Percentiles rank a stretch among this genome's conserved stretches.
Conservation (phyloP, 305 asterid genomes). For the Solanum hybrid region DNA sequence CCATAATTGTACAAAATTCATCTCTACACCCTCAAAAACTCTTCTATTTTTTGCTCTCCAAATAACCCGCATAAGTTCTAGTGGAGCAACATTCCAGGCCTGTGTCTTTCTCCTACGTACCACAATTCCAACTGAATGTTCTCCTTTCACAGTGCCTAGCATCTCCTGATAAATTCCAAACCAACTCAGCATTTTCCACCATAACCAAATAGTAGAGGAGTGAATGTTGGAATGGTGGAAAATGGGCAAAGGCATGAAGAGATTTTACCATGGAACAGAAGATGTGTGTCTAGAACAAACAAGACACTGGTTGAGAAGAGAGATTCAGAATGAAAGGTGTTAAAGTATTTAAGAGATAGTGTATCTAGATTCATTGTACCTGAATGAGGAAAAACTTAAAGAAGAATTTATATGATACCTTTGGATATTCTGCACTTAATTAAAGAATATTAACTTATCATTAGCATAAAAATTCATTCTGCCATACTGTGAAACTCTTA, state of each 20-base stretch:
- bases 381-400: background rate
- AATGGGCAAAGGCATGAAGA: background rate
- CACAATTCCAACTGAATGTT: background rate
- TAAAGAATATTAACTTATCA: background rate
- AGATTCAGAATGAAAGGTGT: background rate
- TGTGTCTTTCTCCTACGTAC: background rate
- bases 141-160: background rate
- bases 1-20: background rate
- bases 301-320: background rate
- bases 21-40: background rate
- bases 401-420: background rate
- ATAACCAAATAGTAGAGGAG: background rate
- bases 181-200: background rate
- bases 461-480: background rate
- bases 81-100: background rate
- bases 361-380: background rate
- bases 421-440: background rate
- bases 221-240: background rate
- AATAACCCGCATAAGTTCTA: background rate
- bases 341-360: background rate
- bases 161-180: background rate
- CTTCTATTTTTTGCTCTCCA: background rate
- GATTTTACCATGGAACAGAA: background rate
- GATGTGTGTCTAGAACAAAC: background rate
- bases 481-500: background rate